These are phyloP conservation scores for Dioszegia hungarica DNA, from an alignment of 768 basidiomycete species.

Conservation along the genomic window DNA sequence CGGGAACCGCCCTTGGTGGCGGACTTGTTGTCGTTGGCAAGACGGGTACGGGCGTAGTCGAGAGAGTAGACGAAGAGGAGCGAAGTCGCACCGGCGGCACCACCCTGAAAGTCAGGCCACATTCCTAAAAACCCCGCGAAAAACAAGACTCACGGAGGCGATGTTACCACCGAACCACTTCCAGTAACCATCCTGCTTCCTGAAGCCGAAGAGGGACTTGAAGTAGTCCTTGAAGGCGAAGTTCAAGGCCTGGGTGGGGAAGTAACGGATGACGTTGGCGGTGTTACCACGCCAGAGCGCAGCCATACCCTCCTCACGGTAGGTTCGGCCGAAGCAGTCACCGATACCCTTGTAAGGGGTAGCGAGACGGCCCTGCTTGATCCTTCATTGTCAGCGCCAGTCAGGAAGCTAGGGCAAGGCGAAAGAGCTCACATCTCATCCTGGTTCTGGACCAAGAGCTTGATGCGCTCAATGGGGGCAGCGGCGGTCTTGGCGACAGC, in stretches of 20 bases:
- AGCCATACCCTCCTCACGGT: slow-evolving; percentile 88
- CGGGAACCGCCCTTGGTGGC: slow-evolving; percentile 83
- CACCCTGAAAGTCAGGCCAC: too few species aligned
- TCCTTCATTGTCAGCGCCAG: slow-evolving; percentile 55
- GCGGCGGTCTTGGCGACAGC: slow-evolving; percentile 98
- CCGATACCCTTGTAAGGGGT: slow-evolving; percentile 92
- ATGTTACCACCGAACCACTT: slow-evolving; percentile 98
- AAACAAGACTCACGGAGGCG: slow-evolving; percentile 32
- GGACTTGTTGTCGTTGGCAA: slow-evolving; percentile 74
- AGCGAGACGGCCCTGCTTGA: slow-evolving; percentile 98
- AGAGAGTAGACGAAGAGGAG: slow-evolving; percentile 99
- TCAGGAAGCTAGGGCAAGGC: not conserved
- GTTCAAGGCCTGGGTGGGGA: slow-evolving; percentile 99
- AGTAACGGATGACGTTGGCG: slow-evolving; percentile 99
- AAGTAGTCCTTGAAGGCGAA: slow-evolving; percentile 93
- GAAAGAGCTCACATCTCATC: slow-evolving; percentile 73
- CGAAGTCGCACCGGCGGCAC: slow-evolving; percentile 97
- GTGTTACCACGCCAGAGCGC: slow-evolving; percentile 99
- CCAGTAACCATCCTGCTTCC: slow-evolving; percentile 96
- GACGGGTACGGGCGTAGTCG: slow-evolving; percentile 98
- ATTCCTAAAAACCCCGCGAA: too few species aligned
- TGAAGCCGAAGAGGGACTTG: slow-evolving; percentile 94
- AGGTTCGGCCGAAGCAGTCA: slow-evolving; percentile 89
- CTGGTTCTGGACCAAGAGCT: slow-evolving; percentile 97
- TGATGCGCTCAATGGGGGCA: slow-evolving; percentile 99